Evolutionary conservation across 2,329 filamentous ascomycete species (phyloP).

Genomic region (Clonostachys rosea): DNA sequence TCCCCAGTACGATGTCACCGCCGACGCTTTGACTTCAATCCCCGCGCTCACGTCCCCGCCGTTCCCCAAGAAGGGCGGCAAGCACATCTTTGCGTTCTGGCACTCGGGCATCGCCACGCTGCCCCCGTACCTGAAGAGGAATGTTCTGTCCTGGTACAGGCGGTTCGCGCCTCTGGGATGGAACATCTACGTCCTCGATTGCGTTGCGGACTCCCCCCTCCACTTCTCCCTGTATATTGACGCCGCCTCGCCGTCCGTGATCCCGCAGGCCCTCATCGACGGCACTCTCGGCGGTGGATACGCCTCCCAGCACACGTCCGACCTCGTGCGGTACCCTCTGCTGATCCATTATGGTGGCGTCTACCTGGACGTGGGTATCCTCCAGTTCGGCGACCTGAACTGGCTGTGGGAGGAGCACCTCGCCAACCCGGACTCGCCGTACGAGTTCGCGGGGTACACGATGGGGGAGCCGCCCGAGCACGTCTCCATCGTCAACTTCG

Average conservation of each 20-base stretch:
- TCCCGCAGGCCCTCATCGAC: neutral
- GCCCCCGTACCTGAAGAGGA: constrained; percentile 1
- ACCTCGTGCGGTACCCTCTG: constrained; percentile 2
- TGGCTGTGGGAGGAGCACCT: constrained; percentile 3
- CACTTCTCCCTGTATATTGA: constrained; percentile 33
- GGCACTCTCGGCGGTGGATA: neutral
- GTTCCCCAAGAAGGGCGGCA: neutral
- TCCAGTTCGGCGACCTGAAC: constrained; percentile 2
- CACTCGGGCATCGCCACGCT: constrained; percentile 1
- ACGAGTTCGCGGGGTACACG: constrained; percentile 1
- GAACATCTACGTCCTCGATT: constrained; percentile 25
- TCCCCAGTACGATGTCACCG: neutral
- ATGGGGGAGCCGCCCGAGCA: constrained; percentile 1
- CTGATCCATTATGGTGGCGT: constrained; percentile 3
- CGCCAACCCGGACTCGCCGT: constrained; percentile 1
- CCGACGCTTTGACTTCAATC: neutral
- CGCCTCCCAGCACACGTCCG: constrained; percentile 2
- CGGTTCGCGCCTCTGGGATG: neutral
- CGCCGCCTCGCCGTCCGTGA: neutral
- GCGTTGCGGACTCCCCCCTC: constrained; percentile 31
- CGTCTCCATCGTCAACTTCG: constrained; percentile 2
- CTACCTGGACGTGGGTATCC: constrained; percentile 2
- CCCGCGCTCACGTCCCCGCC: neutral
- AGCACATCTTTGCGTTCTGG: constrained; percentile 2
- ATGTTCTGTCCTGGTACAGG: neutral